Conservation (phyloP, 768 basidiomycete species). For the Mycena olivaceomarginata region DNA sequence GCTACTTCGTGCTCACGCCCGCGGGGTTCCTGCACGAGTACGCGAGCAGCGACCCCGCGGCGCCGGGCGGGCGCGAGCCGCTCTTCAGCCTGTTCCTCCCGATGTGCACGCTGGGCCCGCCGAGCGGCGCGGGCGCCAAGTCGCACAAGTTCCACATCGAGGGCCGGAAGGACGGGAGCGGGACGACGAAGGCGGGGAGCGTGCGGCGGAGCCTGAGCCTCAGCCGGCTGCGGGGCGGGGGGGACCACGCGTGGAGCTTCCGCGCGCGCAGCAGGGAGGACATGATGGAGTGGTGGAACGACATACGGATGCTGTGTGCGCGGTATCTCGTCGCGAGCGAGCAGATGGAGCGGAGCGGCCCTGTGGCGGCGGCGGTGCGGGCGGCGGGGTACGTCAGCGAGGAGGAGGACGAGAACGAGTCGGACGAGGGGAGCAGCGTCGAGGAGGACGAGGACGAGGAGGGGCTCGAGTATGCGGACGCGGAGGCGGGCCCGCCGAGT, state of each 20-base stretch:
- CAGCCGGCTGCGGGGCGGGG: slow-evolving; percentile 50
- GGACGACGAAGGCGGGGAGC: slow-evolving; percentile 76
- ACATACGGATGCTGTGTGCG: slow-evolving; percentile 94
- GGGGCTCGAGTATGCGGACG: slow-evolving; percentile 62
- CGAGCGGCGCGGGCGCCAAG: slow-evolving; percentile 74
- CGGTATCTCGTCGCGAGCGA: slow-evolving; percentile 96
- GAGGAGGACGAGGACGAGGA: slow-evolving; percentile 67
- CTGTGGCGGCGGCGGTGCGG: slow-evolving; percentile 94
- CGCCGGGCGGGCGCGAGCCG: slow-evolving; percentile 72
- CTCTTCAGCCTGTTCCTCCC: slow-evolving; percentile 94
- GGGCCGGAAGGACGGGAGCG: slow-evolving; percentile 84
- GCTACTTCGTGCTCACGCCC: slow-evolving; percentile 94
- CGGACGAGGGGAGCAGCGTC: slow-evolving; percentile 77
- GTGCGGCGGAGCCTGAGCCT: slow-evolving; percentile 61
- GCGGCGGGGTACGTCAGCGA: slow-evolving; percentile 92
- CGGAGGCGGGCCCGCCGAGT: slow-evolving; percentile 69
- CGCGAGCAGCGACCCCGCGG: slow-evolving; percentile 74
- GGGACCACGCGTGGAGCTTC: slow-evolving; percentile 91
- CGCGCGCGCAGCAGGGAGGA: slow-evolving; percentile 93
- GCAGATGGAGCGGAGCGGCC: slow-evolving; percentile 93
- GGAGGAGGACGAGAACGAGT: slow-evolving; percentile 75
- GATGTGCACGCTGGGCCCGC: slow-evolving; percentile 96
- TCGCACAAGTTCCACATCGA: slow-evolving; percentile 99
- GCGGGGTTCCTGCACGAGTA: slow-evolving; percentile 98
- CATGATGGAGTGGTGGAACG: slow-evolving; percentile 99